Evolutionary conservation across 129 eudicot genomes (phyloP).

Genomic region (Arctium lappa): DNA sequence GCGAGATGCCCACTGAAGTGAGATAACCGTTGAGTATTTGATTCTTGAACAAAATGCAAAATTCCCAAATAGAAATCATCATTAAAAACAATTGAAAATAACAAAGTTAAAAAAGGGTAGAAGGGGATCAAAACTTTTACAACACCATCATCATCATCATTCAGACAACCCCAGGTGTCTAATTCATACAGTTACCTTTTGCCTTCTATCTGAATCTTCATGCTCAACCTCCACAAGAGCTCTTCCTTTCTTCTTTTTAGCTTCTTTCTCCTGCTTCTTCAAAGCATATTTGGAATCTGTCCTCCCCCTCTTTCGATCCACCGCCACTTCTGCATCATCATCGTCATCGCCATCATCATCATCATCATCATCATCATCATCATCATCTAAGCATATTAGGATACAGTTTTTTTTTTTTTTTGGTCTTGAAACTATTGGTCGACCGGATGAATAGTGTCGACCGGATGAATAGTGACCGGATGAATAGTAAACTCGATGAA

Average conservation of each 20-base stretch:
- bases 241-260: constrained; percentile 69
- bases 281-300: constrained; percentile 33
- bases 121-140: constrained; percentile 37
- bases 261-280: constrained; percentile 48
- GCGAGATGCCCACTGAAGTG: too few relatives aligned
- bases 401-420: too few relatives aligned
- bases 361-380: too few relatives aligned
- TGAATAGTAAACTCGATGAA: too few relatives aligned
- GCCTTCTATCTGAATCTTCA: constrained; percentile 56
- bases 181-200: constrained; percentile 36
- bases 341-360: constrained; percentile 55
- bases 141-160: neutral
- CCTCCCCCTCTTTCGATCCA: constrained; percentile 48
- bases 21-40: too few relatives aligned
- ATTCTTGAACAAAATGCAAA: constrained; percentile 3
- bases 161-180: neutral
- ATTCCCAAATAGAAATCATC: neutral
- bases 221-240: constrained; percentile 92
- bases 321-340: constrained; percentile 15
- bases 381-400: too few relatives aligned
- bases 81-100: neutral
- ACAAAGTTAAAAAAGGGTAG: neutral
- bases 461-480: too few relatives aligned
- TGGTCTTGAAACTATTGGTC: too few relatives aligned
- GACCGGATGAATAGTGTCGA: too few relatives aligned